Base-by-base conservation (phyloP, 1,284 basidiomycete species). In the Omphalotus olearius region DNA sequence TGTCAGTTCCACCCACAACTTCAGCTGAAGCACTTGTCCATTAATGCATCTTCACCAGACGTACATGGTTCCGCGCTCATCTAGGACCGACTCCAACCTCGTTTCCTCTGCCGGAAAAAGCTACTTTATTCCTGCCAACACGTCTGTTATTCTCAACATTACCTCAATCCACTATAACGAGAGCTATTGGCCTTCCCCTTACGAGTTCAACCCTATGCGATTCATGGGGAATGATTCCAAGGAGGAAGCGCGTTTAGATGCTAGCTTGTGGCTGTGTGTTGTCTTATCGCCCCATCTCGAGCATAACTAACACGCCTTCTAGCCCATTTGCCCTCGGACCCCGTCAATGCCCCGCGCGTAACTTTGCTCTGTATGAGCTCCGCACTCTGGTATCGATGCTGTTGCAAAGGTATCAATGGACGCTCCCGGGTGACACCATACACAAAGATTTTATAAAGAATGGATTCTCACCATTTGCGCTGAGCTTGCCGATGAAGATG, bases 311-410 rank as follows among this genome's bases (percentile, higher is more conserved):
- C 10, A 28, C 26, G 4, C 10, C 20, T n/a, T 43, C 10, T n/a
- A 35, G 28, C 11, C 25, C 28, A 17, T 51, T 45, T 36, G 33
- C 26, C 20, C 52, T 56, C 5, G 59, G 65, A 7, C 60, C 59
- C 4, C 56, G 65, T 9, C 61, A 62, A 50, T 68, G 65, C 51
- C 65, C 65, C 6, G 64, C 65, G 6, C 47, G 60, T 25, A 63
- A 64, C 53, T 67, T 69, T 55, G 65, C 66, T 18, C 52, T 66
- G 42, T 64, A 63, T 58, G 67, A 69, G 57, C 62, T 63, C 51
- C 61, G 64, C n/a, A 61, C 58, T 5, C 51, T 66, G 16, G 56
- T 60, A 7, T 59, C 64, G 17, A 62, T 66, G 58, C 57, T 69
- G 13, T 53, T 69, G 23, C 50, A 57, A 38, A 55, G 64, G 39